phyloP scores from a whole-genome alignment of 176 grass and related monocot species.

The Areca catechu region DNA sequence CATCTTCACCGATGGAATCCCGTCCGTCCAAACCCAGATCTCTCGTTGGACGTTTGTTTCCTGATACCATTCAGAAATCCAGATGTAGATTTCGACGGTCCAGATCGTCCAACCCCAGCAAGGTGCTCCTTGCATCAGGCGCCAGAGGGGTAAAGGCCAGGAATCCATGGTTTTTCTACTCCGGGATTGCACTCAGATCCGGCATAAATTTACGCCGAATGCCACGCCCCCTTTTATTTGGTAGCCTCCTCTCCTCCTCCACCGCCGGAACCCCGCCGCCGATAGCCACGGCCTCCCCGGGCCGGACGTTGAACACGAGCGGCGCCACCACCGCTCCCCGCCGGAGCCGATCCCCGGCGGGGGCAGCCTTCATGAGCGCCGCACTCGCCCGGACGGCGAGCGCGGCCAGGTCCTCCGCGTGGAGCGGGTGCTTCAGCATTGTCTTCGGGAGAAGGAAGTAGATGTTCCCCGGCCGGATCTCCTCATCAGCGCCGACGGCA shows the following conservation, averaged over 20 bases:
- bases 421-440: too few relatives aligned
- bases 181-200: conserved; percentile 49
- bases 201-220: conserved; percentile 41
- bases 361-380: conserved; percentile 29
- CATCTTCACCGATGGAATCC: too few relatives aligned
- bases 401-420: conserved; percentile 8
- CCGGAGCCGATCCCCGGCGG: conserved; percentile 8
- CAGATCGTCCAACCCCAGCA: too few relatives aligned
- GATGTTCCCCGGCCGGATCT: too few relatives aligned
- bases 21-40: too few relatives aligned
- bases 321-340: conserved; percentile 34
- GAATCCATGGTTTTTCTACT: conserved; percentile 19
- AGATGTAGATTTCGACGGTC: too few relatives aligned
- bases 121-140: too few relatives aligned
- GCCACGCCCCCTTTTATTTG: neutral
- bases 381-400: conserved; percentile 61
- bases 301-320: conserved; percentile 39
- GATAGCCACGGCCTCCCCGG: neutral
- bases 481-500: too few relatives aligned
- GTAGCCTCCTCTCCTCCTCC: conserved; percentile 4
- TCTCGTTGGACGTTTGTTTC: too few relatives aligned
- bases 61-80: too few relatives aligned
- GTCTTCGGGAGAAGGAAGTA: too few relatives aligned
- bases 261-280: neutral
- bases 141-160: too few relatives aligned